A percentile compares a stretch with the other conserved stretches of the same genome.
Conservation (phyloP, 1,284 basidiomycete species). For the Coniferiporia sulphurascens region DNA sequence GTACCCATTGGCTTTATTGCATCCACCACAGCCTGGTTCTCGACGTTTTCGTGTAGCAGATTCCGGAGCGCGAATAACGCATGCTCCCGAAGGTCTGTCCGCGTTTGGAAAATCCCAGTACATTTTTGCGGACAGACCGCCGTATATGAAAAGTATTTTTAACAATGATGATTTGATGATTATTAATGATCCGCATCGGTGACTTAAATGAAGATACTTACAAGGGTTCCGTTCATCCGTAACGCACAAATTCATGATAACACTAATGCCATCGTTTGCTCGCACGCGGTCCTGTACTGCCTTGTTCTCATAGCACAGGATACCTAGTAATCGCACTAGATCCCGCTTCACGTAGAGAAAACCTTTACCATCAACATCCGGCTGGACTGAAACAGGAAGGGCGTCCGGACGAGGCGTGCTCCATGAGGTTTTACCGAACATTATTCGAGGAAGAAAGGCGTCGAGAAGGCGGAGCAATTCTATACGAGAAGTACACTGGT, state of each 20-base stretch:
- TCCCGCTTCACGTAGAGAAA: slow-evolving; percentile 81
- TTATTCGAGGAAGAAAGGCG: slow-evolving; percentile 73
- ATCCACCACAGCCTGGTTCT: slow-evolving; percentile 76
- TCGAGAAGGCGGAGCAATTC: slow-evolving; percentile 69
- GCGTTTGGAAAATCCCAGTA: neutral
- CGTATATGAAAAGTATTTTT: too few species aligned
- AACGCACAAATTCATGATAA: slow-evolving; percentile 82
- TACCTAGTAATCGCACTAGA: slow-evolving; percentile 75
- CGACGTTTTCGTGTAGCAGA: slow-evolving; percentile 66
- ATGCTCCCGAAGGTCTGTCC: slow-evolving; percentile 80
- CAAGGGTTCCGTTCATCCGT: slow-evolving; percentile 89
- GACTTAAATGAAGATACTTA: slow-evolving; percentile 38
- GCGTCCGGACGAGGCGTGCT: slow-evolving; percentile 25
- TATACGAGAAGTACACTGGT: slow-evolving; percentile 29
- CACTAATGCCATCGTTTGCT: slow-evolving; percentile 64
- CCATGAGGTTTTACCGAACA: slow-evolving; percentile 47
- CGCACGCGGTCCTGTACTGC: slow-evolving; percentile 71
- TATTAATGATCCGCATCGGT: neutral
- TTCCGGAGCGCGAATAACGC: slow-evolving; percentile 81
- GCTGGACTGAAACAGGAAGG: slow-evolving; percentile 17
- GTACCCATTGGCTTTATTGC: slow-evolving; percentile 58
- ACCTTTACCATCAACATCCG: slow-evolving; percentile 42
- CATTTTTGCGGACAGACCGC: neutral
- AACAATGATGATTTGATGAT: neutral
- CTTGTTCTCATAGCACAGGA: slow-evolving; percentile 60